Evolutionary conservation across 2,329 filamentous ascomycete species (phyloP).

Genomic region (Thelonectria olida): DNA sequence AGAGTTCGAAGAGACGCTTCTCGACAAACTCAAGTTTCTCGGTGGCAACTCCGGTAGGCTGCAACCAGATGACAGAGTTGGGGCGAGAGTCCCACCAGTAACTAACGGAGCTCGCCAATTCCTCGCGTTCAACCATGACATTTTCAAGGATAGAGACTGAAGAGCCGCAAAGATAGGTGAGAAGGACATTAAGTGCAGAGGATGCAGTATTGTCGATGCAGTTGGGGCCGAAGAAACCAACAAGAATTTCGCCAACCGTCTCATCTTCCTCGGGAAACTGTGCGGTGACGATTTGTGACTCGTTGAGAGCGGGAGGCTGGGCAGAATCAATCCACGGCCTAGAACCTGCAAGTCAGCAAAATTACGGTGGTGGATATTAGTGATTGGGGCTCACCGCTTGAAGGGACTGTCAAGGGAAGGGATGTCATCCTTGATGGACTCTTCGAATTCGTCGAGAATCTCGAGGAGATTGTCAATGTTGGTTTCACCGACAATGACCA

Average conservation of each 20-base stretch:
- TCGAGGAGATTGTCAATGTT: slow-evolving; percentile 82
- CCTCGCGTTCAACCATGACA: slow-evolving; percentile 89
- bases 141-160: slow-evolving; percentile 94
- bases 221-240: slow-evolving; percentile 87
- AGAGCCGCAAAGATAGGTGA: slow-evolving; percentile 91
- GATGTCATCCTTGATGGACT: slow-evolving; percentile 83
- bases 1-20: slow-evolving; percentile 82
- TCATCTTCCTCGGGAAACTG: slow-evolving; percentile 98
- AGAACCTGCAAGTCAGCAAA: slow-evolving; percentile 10
- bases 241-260: slow-evolving; percentile 85
- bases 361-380: background rate
- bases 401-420: slow-evolving; percentile 80
- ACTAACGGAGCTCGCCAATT: slow-evolving; percentile 86
- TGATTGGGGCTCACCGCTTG: slow-evolving; percentile 60
- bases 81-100: slow-evolving; percentile 83
- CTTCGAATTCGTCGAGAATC: slow-evolving; percentile 88
- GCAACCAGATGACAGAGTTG: slow-evolving; percentile 85
- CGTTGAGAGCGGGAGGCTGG: slow-evolving; percentile 75
- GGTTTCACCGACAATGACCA: slow-evolving; percentile 92
- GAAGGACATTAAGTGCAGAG: slow-evolving; percentile 80
- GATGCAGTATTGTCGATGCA: slow-evolving; percentile 75
- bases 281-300: slow-evolving; percentile 79
- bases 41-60: slow-evolving; percentile 86
- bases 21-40: slow-evolving; percentile 86
- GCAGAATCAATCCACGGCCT: slow-evolving; percentile 90